Conservation (phyloP, 768 basidiomycete species). For the Collybiopsis luxurians region DNA sequence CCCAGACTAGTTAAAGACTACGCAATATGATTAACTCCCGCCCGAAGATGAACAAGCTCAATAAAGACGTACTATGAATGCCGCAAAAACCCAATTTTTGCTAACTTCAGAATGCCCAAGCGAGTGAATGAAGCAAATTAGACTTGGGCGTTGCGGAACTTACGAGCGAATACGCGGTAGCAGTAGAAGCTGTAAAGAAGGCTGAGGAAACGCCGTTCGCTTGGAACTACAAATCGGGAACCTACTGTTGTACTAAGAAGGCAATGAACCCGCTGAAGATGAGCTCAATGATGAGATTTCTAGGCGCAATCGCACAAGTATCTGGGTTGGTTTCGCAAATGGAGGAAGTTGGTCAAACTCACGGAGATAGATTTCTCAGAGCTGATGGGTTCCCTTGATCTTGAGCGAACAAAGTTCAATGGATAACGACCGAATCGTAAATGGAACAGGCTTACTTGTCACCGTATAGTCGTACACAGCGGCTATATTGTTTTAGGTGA, state of each 20-base stretch:
- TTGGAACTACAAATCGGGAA: neutral
- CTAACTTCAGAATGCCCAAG: neutral
- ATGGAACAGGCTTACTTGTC: conserved; percentile 2
- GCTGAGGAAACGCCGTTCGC: too few relatives aligned
- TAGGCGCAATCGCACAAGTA: neutral
- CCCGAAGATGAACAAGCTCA: neutral
- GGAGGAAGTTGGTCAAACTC: neutral
- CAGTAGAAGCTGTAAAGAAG: conserved; percentile 3
- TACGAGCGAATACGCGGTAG: conserved; percentile 1
- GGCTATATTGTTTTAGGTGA: neutral
- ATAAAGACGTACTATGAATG: conserved; percentile 7
- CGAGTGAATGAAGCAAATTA: neutral
- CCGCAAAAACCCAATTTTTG: conserved; percentile 2
- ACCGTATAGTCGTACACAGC: conserved; percentile 12
- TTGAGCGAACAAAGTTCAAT: neutral
- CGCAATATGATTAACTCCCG: neutral
- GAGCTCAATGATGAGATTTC: conserved; percentile 9
- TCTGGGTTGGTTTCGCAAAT: too few relatives aligned
- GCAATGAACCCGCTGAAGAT: conserved; percentile 12
- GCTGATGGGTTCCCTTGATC: conserved; percentile 5
- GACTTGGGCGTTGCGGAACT: neutral
- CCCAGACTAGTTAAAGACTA: conserved; percentile 4
- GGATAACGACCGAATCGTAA: neutral
- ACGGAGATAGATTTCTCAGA: neutral
- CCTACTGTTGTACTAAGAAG: conserved; percentile 7